Conservation (phyloP, 345 rosid species). For the Isatis tinctoria region DNA sequence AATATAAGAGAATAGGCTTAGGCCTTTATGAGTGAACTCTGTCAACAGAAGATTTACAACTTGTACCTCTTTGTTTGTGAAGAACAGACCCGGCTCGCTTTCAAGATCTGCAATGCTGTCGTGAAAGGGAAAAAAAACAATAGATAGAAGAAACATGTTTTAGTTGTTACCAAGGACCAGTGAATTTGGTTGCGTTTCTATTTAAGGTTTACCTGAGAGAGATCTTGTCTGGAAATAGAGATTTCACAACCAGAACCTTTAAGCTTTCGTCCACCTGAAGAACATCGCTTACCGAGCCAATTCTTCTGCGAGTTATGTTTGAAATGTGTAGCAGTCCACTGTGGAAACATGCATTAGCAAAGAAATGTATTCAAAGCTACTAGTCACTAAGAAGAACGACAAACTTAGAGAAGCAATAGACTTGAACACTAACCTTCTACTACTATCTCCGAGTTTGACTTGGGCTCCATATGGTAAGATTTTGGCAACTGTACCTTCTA, state of each 20-base stretch:
- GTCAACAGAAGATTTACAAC: background rate
- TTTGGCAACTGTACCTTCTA: constrained; percentile 76
- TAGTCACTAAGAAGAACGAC: background rate
- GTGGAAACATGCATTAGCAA: constrained; percentile 7
- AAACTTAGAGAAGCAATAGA: background rate
- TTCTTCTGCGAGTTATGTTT: constrained; percentile 50
- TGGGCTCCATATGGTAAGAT: constrained; percentile 87
- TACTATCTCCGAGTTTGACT: constrained; percentile 70
- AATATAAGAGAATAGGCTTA: background rate
- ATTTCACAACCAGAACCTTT: constrained; percentile 75
- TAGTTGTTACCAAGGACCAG: background rate
- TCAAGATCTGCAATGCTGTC: constrained; percentile 83
- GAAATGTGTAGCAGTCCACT: constrained; percentile 94
- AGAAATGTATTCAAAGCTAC: background rate
- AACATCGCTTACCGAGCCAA: constrained; percentile 57
- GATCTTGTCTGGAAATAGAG: constrained; percentile 72
- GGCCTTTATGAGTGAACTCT: background rate
- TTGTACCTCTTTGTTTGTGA: constrained; percentile 69
- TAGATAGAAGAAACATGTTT: background rate
- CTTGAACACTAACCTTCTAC: constrained; percentile 56
- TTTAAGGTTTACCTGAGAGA: constrained; percentile 57
- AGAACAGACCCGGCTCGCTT: constrained; percentile 81
- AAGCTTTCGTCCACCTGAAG: constrained; percentile 68
- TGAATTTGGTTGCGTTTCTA: background rate
- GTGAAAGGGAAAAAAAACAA: background rate